Conservation (phyloP, 192 early-diverging fungal species). For the Coemansia sp. region DNA sequence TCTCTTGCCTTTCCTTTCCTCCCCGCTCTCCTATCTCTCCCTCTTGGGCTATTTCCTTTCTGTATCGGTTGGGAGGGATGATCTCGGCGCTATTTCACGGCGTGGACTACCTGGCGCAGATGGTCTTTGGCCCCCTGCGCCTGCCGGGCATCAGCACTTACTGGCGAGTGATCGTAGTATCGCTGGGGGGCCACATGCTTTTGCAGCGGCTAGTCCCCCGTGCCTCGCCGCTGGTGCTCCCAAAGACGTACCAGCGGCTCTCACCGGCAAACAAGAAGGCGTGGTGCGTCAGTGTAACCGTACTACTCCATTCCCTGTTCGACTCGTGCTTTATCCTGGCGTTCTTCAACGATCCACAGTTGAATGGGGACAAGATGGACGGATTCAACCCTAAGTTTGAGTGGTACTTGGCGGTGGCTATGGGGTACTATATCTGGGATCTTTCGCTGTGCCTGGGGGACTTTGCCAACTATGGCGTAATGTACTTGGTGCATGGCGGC, state of each 20-base stretch:
- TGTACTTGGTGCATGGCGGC: conserved; percentile 32
- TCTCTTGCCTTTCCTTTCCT: no score
- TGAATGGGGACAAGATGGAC: conserved; percentile 29
- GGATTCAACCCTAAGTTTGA: conserved; percentile 24
- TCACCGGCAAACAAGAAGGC: conserved; percentile 5
- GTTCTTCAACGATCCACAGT: conserved; percentile 7
- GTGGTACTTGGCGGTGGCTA: conserved; percentile 13
- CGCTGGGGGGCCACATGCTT: conserved; percentile 2
- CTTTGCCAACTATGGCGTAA: conserved; percentile 19
- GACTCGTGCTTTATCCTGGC: conserved; percentile 20
- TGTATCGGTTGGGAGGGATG: no score
- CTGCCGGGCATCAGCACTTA: conserved; percentile 23
- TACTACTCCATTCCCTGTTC: conserved; percentile 12
- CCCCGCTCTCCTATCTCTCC: no score
- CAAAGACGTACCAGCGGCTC: conserved; percentile 11
- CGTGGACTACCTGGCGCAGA: conserved; percentile 10
- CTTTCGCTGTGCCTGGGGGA: conserved; percentile 19
- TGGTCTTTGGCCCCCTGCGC: conserved; percentile 29
- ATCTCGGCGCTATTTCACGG: no score
- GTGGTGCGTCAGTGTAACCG: conserved; percentile 8
- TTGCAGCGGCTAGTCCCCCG: not conserved
- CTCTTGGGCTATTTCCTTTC: no score
- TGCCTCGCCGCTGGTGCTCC: conserved; percentile 8
- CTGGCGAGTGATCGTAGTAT: conserved; percentile 16
- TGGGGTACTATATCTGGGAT: conserved; percentile 46